phyloP scores from a whole-genome alignment of 2,329 filamentous ascomycete genomes.

The Hypoxylon sp. region DNA sequence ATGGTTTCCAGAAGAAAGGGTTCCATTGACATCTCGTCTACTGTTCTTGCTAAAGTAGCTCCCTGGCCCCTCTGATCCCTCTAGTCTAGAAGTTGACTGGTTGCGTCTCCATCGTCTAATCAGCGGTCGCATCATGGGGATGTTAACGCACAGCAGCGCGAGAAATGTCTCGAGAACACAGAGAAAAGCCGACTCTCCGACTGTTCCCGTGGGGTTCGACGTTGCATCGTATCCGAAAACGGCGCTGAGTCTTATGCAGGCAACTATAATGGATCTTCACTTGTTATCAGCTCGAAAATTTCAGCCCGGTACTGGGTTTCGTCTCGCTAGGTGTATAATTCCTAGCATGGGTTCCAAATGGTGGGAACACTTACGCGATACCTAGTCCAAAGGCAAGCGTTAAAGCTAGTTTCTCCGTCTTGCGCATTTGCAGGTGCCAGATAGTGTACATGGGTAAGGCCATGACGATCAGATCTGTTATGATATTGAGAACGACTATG shows the following conservation, averaged over 20 bases:
- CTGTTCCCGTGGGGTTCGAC: neutral
- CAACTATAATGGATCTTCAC: neutral
- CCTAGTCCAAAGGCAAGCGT: constrained; percentile 5
- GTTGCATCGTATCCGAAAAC: constrained; percentile 1
- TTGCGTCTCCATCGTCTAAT: neutral
- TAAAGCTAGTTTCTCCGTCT: constrained; percentile 1
- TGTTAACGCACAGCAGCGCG: neutral
- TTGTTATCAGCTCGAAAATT: neutral
- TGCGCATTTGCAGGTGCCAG: constrained; percentile 4
- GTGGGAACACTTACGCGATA: neutral
- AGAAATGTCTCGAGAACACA: constrained; percentile 5
- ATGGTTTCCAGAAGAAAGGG: neutral
- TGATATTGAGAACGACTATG: neutral
- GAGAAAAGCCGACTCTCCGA: constrained; percentile 6
- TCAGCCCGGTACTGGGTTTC: too few species aligned
- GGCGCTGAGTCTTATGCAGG: neutral
- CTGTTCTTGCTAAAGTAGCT: constrained; percentile 7
- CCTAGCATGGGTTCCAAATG: neutral
- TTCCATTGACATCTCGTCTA: neutral
- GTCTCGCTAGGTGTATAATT: too few species aligned
- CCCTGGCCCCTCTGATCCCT: constrained; percentile 2
- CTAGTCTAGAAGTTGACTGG: constrained; percentile 3
- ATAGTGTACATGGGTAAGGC: constrained; percentile 2
- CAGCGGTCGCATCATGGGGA: constrained; percentile 1
- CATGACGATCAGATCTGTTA: neutral